Evolutionary conservation across 164 flowering plant genomes (phyloP), one percentile per base, ranked within the genome.

Genomic region (Piper longum): DNA sequence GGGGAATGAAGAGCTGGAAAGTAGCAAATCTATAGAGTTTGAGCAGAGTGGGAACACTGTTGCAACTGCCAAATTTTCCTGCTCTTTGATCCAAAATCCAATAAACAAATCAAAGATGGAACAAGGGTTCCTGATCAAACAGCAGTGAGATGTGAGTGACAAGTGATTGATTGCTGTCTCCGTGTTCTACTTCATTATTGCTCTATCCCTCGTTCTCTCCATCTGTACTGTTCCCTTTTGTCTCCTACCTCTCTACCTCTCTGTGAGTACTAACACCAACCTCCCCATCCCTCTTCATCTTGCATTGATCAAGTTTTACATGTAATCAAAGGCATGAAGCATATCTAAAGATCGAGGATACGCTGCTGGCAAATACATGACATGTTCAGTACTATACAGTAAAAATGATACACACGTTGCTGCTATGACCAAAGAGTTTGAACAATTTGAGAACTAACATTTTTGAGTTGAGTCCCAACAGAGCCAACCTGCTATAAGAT

Each of bases 91-190:
- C 9, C 14, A 56, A 56, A 56, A 56, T 14, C 42, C 41, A 56
- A 64, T 40, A 16, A 54, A 55, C 41, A 41, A 55, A 11, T 6
- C n/a, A 41, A 60, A 14, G 43, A 4, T 14, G 13, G 6, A 42
- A 57, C 16, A 61, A 43, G 60, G 52, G 67, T 64, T 43, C 67
- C 26, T 40, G 39, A 11, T 56, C 19, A 56, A 65, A 62, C 52
- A 48, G 52, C 8, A 48, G 14, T 9, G 52, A 48, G 52, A 48
- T 48, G 52, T 48, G 52, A 48, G 56, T 59, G 68, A 66, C 68
- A 66, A 66, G 55, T 62, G 68, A 66, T 66, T 66, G 68, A 64
- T 64, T 57, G 67, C 67, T 64, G 67, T 57, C 67, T 64, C 67
- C 61, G 60, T 57, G 54, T 41, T 64, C 16, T 43, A 44, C 7